Evolutionary conservation across 1,284 basidiomycete species (phyloP), one percentile per base, ranked within the genome.

Genomic region (Ustilago trichophora): DNA sequence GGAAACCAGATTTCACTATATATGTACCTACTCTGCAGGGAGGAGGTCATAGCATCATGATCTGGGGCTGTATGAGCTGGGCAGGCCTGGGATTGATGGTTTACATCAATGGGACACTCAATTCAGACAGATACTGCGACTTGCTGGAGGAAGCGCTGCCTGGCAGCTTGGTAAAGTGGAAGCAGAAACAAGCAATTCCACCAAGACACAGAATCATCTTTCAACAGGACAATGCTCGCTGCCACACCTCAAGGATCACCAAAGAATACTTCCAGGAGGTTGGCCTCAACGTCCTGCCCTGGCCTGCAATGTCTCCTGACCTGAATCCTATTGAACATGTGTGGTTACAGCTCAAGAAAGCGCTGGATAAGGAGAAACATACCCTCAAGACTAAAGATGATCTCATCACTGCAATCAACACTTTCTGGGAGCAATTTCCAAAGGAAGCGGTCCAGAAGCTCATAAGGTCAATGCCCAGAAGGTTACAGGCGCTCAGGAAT

Each of bases 51-150:
- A 37, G 26, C 25, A 18, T 47, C 45, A 47, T 47, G 45, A 29
- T 47, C 45, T 47, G 34, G 45, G 45, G 25, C 34, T 47, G 45
- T 37, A 47, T 47, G 45, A 47, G 11, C 45, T 47, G 45, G 34
- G 45, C 24, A 37, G 45, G 45, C 45, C 45, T 47, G 7, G 34
- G 34, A 37, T 16, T 47, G 8, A 37, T 47, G 45, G 45, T 37
- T 13, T 36, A 26, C 15, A 34, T 47, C 15, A 25, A 47, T 21
- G 33, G 45, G 24, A 47, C 26, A 10, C 21, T 47, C 7, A 27
- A 34, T 2, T 47, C 35, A 21, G 22, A n/a, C n/a, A n/a, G n/a
- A n/a, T n/a, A n/a, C n/a, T n/a, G n/a, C n/a, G n/a, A n/a, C n/a
- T n/a, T n/a, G n/a, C n/a, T n/a, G n/a, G n/a, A n/a, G n/a, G n/a